These are phyloP conservation scores for Lentithecium fluviatile DNA, from an alignment of 495 filamentous ascomycete species.

Conservation along the genomic window DNA sequence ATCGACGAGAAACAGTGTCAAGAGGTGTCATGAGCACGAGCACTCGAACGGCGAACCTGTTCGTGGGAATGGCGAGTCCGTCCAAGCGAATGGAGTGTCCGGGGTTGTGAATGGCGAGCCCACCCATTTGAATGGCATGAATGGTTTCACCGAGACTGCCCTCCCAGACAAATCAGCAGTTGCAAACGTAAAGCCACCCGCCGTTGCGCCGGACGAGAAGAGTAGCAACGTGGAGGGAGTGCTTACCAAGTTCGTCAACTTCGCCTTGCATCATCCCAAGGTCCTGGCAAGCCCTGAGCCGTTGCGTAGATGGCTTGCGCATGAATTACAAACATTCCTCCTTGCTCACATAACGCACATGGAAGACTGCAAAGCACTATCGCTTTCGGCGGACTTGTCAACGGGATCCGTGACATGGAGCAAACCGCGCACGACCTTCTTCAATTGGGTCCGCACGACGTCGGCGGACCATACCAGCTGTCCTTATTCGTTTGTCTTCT, in stretches of 20 bases:
- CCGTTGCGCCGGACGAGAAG: neutral
- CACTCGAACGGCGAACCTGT: no score
- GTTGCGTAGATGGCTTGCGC: conserved; percentile 14
- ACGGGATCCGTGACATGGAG: conserved; percentile 8
- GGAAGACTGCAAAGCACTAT: conserved; percentile 14
- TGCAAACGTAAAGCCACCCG: no score
- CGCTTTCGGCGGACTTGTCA: neutral
- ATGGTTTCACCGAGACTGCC: neutral
- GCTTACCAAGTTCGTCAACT: conserved; percentile 21
- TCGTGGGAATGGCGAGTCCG: neutral
- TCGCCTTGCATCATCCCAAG: conserved; percentile 19
- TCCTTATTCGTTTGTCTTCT: conserved; percentile 44
- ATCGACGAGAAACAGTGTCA: no score
- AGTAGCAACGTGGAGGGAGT: conserved; percentile 5
- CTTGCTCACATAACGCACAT: conserved; percentile 28
- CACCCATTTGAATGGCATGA: neutral
- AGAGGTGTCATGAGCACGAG: no score
- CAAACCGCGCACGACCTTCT: conserved; percentile 28
- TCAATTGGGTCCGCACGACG: conserved; percentile 44
- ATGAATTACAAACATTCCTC: conserved; percentile 20
- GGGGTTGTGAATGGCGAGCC: no score
- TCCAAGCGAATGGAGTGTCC: no score
- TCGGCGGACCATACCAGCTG: conserved; percentile 44
- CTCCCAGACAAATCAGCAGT: no score
- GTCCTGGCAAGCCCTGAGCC: conserved; percentile 18